Evolutionary conservation across 2,329 filamentous ascomycete genomes (phyloP).

Genomic region (Cladosporium austrohemisphaericum): DNA sequence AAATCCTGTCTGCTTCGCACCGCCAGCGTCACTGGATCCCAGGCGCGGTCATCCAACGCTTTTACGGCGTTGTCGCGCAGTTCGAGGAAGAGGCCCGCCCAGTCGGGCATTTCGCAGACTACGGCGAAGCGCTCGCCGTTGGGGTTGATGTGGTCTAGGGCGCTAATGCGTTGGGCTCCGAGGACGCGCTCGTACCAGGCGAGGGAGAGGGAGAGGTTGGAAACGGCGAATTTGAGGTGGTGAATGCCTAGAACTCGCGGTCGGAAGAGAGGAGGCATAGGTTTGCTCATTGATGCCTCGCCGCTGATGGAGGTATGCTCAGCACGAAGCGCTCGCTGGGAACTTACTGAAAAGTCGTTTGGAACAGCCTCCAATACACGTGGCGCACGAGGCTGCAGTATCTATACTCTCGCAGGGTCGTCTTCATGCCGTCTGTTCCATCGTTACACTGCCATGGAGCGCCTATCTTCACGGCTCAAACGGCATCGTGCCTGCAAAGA

Average conservation of each 20-base stretch:
- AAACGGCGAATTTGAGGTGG: constrained; percentile 18
- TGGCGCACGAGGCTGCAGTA: too few relatives aligned
- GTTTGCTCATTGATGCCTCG: background rate
- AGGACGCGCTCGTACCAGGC: constrained; percentile 19
- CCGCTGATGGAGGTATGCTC: too few relatives aligned
- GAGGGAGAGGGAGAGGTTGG: constrained; percentile 16
- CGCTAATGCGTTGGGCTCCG: constrained; percentile 11
- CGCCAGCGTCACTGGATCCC: constrained; percentile 11
- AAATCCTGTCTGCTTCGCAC: background rate
- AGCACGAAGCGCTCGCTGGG: too few relatives aligned
- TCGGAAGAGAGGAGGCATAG: background rate
- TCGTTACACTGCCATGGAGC: too few relatives aligned
- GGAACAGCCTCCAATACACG: too few relatives aligned
- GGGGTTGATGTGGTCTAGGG: constrained; percentile 14
- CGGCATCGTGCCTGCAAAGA: too few relatives aligned
- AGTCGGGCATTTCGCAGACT: constrained; percentile 13
- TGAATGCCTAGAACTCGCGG: constrained; percentile 16
- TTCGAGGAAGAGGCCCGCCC: constrained; percentile 9
- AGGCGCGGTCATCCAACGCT: constrained; percentile 9
- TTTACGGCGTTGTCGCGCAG: constrained; percentile 8
- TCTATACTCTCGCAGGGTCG: too few relatives aligned
- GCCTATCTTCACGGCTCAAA: too few relatives aligned
- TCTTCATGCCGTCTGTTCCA: too few relatives aligned
- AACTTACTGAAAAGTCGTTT: too few relatives aligned
- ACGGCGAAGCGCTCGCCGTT: constrained; percentile 8